phyloP scores from a whole-genome alignment of 2,329 filamentous ascomycete genomes.

The Coniochaeta hoffmannii region DNA sequence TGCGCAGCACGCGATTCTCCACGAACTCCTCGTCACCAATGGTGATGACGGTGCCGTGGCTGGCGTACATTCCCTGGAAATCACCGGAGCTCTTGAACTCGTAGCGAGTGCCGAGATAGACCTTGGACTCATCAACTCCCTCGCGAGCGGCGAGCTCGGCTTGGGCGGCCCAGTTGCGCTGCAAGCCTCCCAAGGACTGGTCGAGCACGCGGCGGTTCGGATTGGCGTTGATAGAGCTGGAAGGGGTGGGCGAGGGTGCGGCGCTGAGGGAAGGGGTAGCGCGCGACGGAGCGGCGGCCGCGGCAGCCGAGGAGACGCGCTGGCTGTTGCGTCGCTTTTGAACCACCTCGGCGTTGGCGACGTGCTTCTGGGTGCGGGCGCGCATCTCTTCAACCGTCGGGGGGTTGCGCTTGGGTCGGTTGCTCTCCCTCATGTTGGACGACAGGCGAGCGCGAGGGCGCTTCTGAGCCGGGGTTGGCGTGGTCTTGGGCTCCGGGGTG shows the following conservation, averaged over 20 bases:
- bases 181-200: constrained; percentile 13
- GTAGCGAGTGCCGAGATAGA: constrained; percentile 53
- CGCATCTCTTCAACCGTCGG: not conserved
- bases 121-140: constrained; percentile 45
- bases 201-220: not conserved
- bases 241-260: not conserved
- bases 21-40: constrained; percentile 63
- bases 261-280: constrained; percentile 11
- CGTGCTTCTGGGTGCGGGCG: not conserved
- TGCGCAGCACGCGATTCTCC: constrained; percentile 58
- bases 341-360: not conserved
- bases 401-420: not conserved
- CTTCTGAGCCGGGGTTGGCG: no score
- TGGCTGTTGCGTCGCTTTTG: not conserved
- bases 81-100: constrained; percentile 53
- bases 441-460: constrained; percentile 19
- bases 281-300: constrained; percentile 10
- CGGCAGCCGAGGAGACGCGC: not conserved
- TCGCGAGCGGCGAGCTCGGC: constrained; percentile 37
- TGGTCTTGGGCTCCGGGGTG: no score
- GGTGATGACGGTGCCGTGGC: constrained; percentile 51
- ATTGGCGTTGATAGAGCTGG: not conserved
- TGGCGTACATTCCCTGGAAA: constrained; percentile 57
- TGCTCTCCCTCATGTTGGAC: constrained; percentile 10
- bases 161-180: constrained; percentile 41